Percentiles rank a stretch among this genome's conserved stretches.
phyloP scores from a whole-genome alignment of 495 filamentous ascomycete genomes.

The Neurospora sp. region DNA sequence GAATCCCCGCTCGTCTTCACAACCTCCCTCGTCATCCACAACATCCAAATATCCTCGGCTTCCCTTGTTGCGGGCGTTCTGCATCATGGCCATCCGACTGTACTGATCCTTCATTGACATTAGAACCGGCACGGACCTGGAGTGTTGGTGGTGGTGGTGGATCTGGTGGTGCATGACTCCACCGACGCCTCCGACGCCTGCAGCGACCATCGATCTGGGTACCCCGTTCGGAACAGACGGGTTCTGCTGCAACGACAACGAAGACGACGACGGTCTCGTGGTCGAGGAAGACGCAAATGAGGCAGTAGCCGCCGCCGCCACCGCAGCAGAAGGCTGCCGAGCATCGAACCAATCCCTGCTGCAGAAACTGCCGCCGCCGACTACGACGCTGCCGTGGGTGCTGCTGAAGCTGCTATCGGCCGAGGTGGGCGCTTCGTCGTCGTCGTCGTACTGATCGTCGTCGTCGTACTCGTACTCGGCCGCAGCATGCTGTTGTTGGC shows the following conservation, averaged over 20 bases:
- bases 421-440: background rate
- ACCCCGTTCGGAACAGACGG: background rate
- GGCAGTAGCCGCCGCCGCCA: background rate
- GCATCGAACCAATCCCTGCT: background rate
- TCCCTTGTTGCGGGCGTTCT: background rate
- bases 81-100: background rate
- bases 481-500: background rate
- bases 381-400: background rate
- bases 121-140: background rate
- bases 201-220: background rate
- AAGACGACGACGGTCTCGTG: background rate
- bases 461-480: background rate
- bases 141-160: background rate
- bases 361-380: background rate
- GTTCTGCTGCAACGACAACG: background rate
- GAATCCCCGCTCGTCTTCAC: background rate
- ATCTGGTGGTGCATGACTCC: background rate
- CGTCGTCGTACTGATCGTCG: background rate
- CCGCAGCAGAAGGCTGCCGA: background rate
- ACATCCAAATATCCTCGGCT: background rate
- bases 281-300: background rate
- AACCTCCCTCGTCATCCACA: background rate
- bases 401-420: background rate
- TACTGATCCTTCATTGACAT: background rate
- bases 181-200: background rate